Evolutionary conservation across 2,329 filamentous ascomycete species (phyloP).

Genomic region (Salinomyces thailandicus): DNA sequence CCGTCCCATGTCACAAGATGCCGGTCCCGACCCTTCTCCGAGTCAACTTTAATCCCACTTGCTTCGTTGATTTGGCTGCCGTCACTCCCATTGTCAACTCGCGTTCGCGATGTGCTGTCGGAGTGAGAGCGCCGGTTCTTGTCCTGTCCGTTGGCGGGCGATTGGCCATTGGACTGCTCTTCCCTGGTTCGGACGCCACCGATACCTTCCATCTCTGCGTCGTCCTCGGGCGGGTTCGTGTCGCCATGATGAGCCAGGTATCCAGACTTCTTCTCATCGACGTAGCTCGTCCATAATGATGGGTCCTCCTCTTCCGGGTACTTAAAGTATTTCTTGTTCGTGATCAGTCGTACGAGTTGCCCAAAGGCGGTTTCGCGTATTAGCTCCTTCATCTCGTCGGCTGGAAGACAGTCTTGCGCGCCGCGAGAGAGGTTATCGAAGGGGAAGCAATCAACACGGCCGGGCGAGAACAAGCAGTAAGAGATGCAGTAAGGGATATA

Average conservation of each 20-base stretch:
- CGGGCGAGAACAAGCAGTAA: too few species aligned
- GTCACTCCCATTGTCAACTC: conserved; percentile 14
- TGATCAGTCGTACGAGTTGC: conserved; percentile 35
- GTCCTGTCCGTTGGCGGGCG: conserved; percentile 2
- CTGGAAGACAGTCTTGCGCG: too few species aligned
- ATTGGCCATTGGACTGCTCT: conserved; percentile 8
- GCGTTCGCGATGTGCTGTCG: conserved; percentile 14
- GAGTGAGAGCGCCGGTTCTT: conserved; percentile 3
- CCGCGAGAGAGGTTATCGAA: too few species aligned
- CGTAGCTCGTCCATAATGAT: conserved; percentile 38
- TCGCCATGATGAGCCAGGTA: conserved; percentile 38
- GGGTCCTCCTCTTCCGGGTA: conserved; percentile 42
- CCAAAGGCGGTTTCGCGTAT: conserved; percentile 38
- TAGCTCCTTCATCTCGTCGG: conserved; percentile 28
- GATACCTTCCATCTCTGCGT: conserved; percentile 16
- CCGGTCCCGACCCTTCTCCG: conserved; percentile 43
- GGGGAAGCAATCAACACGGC: too few species aligned
- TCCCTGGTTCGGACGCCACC: conserved; percentile 21
- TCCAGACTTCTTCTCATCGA: conserved; percentile 41
- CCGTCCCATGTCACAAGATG: conserved; percentile 44
- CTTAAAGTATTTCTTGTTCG: conserved; percentile 32
- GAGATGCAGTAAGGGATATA: too few species aligned
- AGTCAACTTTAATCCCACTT: conserved; percentile 36
- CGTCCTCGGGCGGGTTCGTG: conserved; percentile 27
- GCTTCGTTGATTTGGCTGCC: conserved; percentile 24